Evolutionary conservation across 2,329 filamentous ascomycete species (phyloP).

Genomic region (Colletotrichum somersetense): DNA sequence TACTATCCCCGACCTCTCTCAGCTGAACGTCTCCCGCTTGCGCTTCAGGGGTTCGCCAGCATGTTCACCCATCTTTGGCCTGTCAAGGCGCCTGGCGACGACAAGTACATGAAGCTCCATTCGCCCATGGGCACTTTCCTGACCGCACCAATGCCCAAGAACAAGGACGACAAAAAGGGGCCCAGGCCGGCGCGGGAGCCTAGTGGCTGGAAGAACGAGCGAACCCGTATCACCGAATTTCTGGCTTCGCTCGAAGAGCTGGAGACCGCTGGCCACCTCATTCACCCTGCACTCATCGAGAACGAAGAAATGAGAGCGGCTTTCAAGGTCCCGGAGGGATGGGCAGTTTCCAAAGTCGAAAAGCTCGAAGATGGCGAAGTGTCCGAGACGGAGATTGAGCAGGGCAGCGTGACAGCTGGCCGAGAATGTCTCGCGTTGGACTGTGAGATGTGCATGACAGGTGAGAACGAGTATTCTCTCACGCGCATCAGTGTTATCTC

Average conservation of each 20-base stretch:
- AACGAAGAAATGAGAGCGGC: constrained; percentile 67
- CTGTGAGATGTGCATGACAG: constrained; percentile 97
- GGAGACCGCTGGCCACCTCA: constrained; percentile 82
- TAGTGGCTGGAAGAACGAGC: constrained; percentile 77
- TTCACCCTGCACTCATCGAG: constrained; percentile 83
- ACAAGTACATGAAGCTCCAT: constrained; percentile 82
- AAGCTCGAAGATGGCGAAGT: constrained; percentile 75
- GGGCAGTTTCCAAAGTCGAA: constrained; percentile 83
- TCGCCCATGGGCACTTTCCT: constrained; percentile 90
- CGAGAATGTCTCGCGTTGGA: constrained; percentile 85
- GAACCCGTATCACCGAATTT: constrained; percentile 86
- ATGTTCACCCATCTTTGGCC: constrained; percentile 94
- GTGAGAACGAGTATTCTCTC: constrained; percentile 82
- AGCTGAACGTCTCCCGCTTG: constrained; percentile 63
- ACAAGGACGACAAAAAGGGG: constrained; percentile 67
- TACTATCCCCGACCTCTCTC: constrained; percentile 69
- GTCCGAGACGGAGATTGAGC: constrained; percentile 78
- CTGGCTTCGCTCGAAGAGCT: constrained; percentile 80
- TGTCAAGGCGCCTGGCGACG: constrained; percentile 87
- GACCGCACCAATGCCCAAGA: constrained; percentile 77
- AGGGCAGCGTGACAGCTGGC: constrained; percentile 86
- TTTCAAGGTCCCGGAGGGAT: constrained; percentile 74
- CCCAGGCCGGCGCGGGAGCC: constrained; percentile 73
- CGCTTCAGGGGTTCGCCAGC: constrained; percentile 76
- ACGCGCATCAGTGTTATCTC: constrained; percentile 88